Conservation (phyloP, 257 asterid genomes). For the Fraxinus excelsior region DNA sequence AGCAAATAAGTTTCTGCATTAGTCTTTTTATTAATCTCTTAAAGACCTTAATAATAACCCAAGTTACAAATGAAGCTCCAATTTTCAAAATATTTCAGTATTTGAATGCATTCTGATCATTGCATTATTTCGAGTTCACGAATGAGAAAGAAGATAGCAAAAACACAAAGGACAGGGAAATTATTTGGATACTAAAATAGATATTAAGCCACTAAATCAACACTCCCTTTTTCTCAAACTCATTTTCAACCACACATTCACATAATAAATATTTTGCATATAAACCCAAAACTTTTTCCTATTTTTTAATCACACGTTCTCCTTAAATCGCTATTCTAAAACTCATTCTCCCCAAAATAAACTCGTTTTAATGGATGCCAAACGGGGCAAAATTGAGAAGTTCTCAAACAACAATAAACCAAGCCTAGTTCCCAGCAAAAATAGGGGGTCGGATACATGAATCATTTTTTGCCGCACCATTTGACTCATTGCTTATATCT, state of each 20-base stretch:
- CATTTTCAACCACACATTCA: no score
- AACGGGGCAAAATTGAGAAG: neutral
- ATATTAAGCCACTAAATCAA: no score
- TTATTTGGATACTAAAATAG: neutral
- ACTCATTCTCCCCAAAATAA: no score
- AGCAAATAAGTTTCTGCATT: neutral
- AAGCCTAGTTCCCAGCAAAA: neutral
- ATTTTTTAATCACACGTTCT: no score
- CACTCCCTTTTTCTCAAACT: no score
- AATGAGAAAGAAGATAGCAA: neutral
- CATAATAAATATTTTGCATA: no score
- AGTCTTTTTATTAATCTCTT: neutral
- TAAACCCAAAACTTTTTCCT: no score
- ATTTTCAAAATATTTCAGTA: neutral
- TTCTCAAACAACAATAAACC: neutral
- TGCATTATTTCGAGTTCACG: neutral
- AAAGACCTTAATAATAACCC: neutral
- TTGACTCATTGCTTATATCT: neutral
- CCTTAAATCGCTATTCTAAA: no score
- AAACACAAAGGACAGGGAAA: neutral
- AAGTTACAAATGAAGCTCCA: neutral
- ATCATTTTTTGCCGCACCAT: neutral
- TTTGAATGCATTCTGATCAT: neutral
- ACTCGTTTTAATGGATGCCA: no score
- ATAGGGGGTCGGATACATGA: neutral